These are phyloP conservation scores for Aphanoascus verrucosus DNA, from an alignment of 2,329 filamentous ascomycete genomes.

Conservation along the genomic window DNA sequence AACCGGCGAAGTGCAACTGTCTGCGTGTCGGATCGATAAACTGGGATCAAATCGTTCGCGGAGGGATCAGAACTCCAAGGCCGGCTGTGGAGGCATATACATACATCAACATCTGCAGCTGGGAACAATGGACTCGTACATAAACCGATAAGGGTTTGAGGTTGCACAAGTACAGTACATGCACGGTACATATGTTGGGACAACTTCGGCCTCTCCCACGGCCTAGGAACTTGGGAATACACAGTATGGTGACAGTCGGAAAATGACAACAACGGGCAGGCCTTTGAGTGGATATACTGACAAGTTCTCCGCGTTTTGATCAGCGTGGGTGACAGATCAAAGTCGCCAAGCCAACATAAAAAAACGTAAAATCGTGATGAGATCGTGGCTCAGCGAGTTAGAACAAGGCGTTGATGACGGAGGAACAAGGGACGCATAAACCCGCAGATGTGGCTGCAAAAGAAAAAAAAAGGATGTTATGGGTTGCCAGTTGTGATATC, in stretches of 20 bases:
- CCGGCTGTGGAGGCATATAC: background rate
- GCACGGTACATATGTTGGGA: background rate
- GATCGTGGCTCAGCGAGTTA: background rate
- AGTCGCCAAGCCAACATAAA: background rate
- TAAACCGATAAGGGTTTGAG: background rate
- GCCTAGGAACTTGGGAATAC: background rate
- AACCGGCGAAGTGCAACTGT: background rate
- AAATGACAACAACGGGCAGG: background rate
- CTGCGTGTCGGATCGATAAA: background rate
- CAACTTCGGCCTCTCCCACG: background rate
- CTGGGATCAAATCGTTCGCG: background rate
- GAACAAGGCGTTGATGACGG: background rate
- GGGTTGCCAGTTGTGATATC: background rate
- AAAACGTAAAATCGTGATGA: slow-evolving; percentile 3
- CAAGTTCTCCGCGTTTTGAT: background rate
- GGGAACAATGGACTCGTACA: background rate
- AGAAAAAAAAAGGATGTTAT: background rate
- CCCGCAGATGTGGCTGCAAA: background rate
- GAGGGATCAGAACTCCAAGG: background rate
- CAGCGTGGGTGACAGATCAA: background rate
- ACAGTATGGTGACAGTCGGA: background rate
- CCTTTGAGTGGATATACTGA: background rate
- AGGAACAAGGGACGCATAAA: background rate
- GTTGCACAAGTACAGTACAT: background rate
- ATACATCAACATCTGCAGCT: background rate